Evolutionary conservation across 2,329 filamentous ascomycete species (phyloP), one percentile per base, ranked within the genome.

Genomic region (Paramyrothecium sp.): DNA sequence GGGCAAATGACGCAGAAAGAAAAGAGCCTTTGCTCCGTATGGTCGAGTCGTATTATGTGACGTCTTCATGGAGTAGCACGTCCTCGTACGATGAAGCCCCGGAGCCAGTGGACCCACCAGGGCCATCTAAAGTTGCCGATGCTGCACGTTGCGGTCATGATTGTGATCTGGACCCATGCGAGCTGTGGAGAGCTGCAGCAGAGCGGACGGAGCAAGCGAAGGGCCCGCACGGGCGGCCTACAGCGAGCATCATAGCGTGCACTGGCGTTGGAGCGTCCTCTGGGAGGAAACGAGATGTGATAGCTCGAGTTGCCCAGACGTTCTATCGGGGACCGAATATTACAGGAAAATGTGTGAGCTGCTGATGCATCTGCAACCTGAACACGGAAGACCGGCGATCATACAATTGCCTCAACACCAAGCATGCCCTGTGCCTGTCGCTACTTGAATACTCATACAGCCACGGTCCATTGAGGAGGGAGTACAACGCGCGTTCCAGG

Each of bases 111-210:
- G 38, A 12, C 13, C 38, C 38, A 19, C 38, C n/a, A 30, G 38
- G n/a, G 38, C n/a, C 3, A 44, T 12, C 38, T 44, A 23, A 51
- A 19, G 49, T 33, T 26, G 11, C 49, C 49, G 38, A 51, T 20
- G 49, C 49, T 51, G 49, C 49, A 51, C 20, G 49, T n/a, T 51
- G 49, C 26, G 22, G 49, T 51, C 49, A 51, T 51, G 49, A 51
- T 51, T 20, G 49, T 30, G 30, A 51, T 23, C n/a, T 51, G 49
- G 38, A 16, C 38, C 38, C 38, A 44, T 7, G n/a, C n/a, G 38
- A 19, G 38, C 13, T 44, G 38, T 44, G 38, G 38, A 44, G 38
- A 44, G 38, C 38, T 44, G 38, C 38, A 44, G 38, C 38, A 30
- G 38, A 44, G 13, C 4, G 38, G 10, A 38, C 10, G 10, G 33